Evolutionary conservation across 768 basidiomycete species (phyloP), one percentile per base, ranked within the genome.

Genomic region (Naganishia vaughanmartiniae): DNA sequence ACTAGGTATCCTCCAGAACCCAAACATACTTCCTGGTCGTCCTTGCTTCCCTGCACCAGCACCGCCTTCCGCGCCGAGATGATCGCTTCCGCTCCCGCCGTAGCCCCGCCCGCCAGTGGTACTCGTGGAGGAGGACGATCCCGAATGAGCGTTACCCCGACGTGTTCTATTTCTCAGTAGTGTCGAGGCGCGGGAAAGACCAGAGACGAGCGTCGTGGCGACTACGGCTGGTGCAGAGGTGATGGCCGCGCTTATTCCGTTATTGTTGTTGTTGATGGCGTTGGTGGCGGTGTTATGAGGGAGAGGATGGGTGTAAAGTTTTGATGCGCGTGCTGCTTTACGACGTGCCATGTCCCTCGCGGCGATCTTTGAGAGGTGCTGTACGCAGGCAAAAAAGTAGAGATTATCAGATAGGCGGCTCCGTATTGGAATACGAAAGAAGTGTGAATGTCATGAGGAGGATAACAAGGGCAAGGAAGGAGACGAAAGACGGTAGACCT

Each of bases 341-440:
- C 71, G 71, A 19, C 67, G 71, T n/a, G 71, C 71, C 48, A 63
- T 63, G 58, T 72, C 71, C 19, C 36, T 48, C 4, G 71, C 71
- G 39, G 71, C 53, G 67, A 72, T 60, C 11, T 36, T 34, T 26
- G 71, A 67, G 33, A 72, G 67, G 58, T 72, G 68, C 71, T 72
- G 58, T 14, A 15, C 2, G 17, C 7, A 42, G 17, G 14, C n/a
- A 15, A 15, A 42, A 42, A 42, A 15, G 15, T 9, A 42, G 17
- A 7, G 15, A 42, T 7, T 15, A 15, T 42, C 17, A 42, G 42
- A 42, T 42, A 5, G 36, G 36, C 12, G 36, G 36, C 12, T 36
- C 36, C 6, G 5, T 36, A 36, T 36, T 5, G 36, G 12, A 12
- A 36, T 36, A 12, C 36, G 36, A 36, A 12, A 36, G 42, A 19